phyloP scores from a whole-genome alignment of 768 basidiomycete species.

The Tylopilus vinaceipallidus region DNA sequence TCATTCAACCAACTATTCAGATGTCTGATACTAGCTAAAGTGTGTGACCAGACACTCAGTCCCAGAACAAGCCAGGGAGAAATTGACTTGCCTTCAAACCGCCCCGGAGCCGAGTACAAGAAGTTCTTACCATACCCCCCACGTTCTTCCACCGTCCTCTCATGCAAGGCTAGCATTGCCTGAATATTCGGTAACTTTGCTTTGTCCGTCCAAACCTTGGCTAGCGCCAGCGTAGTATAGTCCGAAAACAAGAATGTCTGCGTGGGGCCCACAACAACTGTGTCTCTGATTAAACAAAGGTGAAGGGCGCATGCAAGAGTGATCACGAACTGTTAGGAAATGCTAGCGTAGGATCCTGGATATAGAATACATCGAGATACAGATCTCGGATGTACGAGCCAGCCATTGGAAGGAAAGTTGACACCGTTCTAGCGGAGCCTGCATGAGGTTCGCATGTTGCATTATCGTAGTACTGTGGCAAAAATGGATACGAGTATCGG shows the following conservation, averaged over 20 bases:
- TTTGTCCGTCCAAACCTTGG: conserved; percentile 15
- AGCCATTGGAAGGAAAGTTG: conserved; percentile 8
- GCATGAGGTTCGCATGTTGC: neutral
- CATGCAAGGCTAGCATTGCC: conserved; percentile 2
- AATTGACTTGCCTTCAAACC: neutral
- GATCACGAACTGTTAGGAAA: conserved; percentile 6
- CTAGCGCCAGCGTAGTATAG: conserved; percentile 7
- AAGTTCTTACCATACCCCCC: conserved; percentile 14
- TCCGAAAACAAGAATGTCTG: neutral
- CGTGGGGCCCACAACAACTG: neutral
- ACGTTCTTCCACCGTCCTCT: conserved; percentile 2
- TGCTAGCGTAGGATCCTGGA: conserved; percentile 13
- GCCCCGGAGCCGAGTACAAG: neutral
- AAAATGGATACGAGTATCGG: conserved; percentile 17
- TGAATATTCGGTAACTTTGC: conserved; percentile 8
- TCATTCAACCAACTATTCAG: conserved; percentile 13
- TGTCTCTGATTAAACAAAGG: neutral
- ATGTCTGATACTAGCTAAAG: neutral
- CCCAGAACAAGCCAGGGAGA: neutral
- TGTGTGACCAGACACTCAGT: neutral
- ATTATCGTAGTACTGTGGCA: conserved; percentile 15
- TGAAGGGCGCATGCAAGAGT: neutral
- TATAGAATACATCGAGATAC: conserved; percentile 16
- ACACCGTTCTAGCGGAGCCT: neutral
- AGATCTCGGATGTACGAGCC: conserved; percentile 12